Percentiles rank a stretch among this genome's conserved stretches.
These are phyloP conservation scores for Septoria linicola DNA, from an alignment of 2,329 filamentous ascomycete species.

Conservation along the genomic window DNA sequence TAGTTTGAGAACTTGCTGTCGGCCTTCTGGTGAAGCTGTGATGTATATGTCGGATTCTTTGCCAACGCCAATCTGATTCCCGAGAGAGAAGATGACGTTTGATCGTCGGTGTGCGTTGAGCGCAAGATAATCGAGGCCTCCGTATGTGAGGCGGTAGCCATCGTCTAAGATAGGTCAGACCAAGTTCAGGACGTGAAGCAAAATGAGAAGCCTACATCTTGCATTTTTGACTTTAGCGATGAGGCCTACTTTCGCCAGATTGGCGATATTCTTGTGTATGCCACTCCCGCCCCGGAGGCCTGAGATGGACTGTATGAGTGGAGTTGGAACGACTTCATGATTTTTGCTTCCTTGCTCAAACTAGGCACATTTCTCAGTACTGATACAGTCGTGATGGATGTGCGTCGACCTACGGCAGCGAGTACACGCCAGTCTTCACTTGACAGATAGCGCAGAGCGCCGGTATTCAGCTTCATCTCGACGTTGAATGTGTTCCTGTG, in stretches of 20 bases:
- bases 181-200: background rate
- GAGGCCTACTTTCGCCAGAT: constrained; percentile 84
- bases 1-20: constrained; percentile 86
- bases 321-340: constrained; percentile 92
- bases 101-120: constrained; percentile 82
- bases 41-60: constrained; percentile 98
- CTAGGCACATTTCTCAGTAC: constrained; percentile 48
- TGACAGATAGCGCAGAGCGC: constrained; percentile 87
- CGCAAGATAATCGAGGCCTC: constrained; percentile 95
- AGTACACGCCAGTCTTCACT: constrained; percentile 94
- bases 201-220: constrained; percentile 57
- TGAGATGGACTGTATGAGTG: constrained; percentile 80
- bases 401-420: constrained; percentile 66
- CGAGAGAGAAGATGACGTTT: constrained; percentile 83
- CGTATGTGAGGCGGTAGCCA: constrained; percentile 93
- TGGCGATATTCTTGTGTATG: constrained; percentile 83
- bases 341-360: constrained; percentile 93
- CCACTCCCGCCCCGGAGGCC: constrained; percentile 72
- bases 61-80: constrained; percentile 90
- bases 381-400: constrained; percentile 1
- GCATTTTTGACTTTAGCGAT: constrained; percentile 93
- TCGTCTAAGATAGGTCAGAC: constrained; percentile 59
- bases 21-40: constrained; percentile 75
- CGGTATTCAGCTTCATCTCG: constrained; percentile 90
- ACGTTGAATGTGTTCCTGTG: background rate